phyloP scores from a whole-genome alignment of 2,329 filamentous ascomycete genomes.

The Botryotinia narcissicola region DNA sequence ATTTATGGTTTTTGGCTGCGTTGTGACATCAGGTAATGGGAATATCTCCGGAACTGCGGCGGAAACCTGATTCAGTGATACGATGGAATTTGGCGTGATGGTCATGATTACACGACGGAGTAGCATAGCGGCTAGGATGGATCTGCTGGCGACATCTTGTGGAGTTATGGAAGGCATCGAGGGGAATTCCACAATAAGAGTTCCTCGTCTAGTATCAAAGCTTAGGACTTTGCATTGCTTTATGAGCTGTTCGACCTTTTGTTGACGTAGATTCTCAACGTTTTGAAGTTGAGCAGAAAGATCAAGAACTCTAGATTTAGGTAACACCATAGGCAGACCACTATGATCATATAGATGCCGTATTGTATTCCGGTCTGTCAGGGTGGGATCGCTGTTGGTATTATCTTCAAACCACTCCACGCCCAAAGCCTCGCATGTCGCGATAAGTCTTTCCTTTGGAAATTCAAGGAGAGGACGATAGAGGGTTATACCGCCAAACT shows the following conservation, averaged over 20 bases:
- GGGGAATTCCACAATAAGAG: constrained; percentile 31
- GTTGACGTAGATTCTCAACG: constrained; percentile 46
- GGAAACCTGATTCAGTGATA: constrained; percentile 46
- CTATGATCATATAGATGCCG: constrained; percentile 61
- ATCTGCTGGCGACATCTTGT: background rate
- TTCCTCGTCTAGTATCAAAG: constrained; percentile 39
- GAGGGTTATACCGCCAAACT: constrained; percentile 64
- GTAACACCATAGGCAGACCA: constrained; percentile 66
- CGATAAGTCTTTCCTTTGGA: constrained; percentile 68
- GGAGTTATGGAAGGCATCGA: background rate
- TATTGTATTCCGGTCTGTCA: constrained; percentile 80
- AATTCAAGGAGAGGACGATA: constrained; percentile 70
- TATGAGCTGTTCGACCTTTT: constrained; percentile 55
- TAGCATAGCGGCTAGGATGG: constrained; percentile 43
- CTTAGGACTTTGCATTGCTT: constrained; percentile 42
- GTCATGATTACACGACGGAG: constrained; percentile 49
- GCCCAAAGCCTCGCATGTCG: constrained; percentile 66
- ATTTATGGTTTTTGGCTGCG: background rate
- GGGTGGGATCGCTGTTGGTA: constrained; percentile 74
- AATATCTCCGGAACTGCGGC: constrained; percentile 22
- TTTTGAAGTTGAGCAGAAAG: constrained; percentile 54
- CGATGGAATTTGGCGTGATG: constrained; percentile 46
- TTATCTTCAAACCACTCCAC: constrained; percentile 79
- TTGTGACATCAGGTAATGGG: background rate
- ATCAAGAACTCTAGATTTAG: constrained; percentile 59